Percentiles rank a stretch among this genome's conserved stretches.
phyloP scores from a whole-genome alignment of 2,329 filamentous ascomycete species.

The Ceratocystis diversiconidia region DNA sequence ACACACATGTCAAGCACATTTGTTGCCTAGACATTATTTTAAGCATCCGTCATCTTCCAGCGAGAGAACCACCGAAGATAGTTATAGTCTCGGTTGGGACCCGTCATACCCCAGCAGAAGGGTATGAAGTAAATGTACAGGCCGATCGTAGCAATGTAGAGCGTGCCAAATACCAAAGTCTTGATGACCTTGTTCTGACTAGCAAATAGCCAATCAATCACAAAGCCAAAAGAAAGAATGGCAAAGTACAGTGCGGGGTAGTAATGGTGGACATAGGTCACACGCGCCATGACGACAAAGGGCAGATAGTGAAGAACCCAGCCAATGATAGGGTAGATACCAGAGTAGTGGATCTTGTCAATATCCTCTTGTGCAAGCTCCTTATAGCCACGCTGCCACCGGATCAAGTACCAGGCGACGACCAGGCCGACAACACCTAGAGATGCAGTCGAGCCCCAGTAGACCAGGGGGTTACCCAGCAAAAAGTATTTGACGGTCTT shows the following conservation, averaged over 20 bases:
- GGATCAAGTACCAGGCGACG: slow-evolving; percentile 70
- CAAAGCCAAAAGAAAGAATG: slow-evolving; percentile 78
- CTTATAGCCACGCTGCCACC: slow-evolving; percentile 88
- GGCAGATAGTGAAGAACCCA: slow-evolving; percentile 96
- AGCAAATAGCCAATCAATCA: slow-evolving; percentile 67
- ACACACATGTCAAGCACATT: no score
- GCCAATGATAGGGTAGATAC: slow-evolving; percentile 77
- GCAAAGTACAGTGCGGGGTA: slow-evolving; percentile 97
- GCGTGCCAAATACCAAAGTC: slow-evolving; percentile 52
- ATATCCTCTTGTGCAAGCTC: slow-evolving; percentile 70
- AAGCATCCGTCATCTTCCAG: slow-evolving; percentile 64
- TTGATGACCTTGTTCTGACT: slow-evolving; percentile 50
- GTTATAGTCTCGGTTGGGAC: slow-evolving; percentile 65
- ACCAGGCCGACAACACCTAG: slow-evolving; percentile 60
- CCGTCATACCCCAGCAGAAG: slow-evolving; percentile 93
- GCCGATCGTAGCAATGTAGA: slow-evolving; percentile 63
- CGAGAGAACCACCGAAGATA: slow-evolving; percentile 88
- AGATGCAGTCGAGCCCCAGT: slow-evolving; percentile 81
- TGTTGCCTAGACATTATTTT: neutral
- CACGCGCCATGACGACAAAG: slow-evolving; percentile 93
- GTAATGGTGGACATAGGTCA: slow-evolving; percentile 98
- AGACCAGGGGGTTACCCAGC: slow-evolving; percentile 87
- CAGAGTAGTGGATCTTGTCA: slow-evolving; percentile 88
- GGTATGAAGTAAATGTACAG: slow-evolving; percentile 84
- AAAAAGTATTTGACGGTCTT: slow-evolving; percentile 95